Evolutionary conservation across 768 basidiomycete genomes (phyloP), one percentile per base, ranked within the genome.

Genomic region (Russula sp.): DNA sequence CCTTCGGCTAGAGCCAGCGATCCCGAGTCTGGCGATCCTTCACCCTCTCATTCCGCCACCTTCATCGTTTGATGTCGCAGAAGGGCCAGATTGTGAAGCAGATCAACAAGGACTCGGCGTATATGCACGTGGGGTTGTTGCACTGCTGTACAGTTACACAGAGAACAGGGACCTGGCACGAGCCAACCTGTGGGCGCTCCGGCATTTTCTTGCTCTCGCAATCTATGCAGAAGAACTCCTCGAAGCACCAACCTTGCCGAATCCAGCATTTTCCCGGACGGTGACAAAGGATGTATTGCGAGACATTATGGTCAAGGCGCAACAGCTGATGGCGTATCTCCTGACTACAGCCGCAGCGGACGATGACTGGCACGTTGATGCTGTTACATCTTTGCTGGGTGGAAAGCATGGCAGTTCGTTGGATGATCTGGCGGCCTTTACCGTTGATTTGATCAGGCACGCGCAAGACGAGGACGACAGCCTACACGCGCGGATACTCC

Each of bases 191-290:
- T 89, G 88, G 86, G 79, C 82, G 0, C 71, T 98, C 5, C 81
- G 83, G 9, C 89, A 93, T 70, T 76, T 93, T 58, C 73, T 90
- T 9, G 79, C 82, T 0, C 76, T 93, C 27, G 76, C 78, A 1
- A 71, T 85, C 6, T 86, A 86, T 62, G 85, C 85, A 1, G 76
- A 81, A 37, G 91, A 94, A 70, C 75, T 80, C 20, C 72, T 83
- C 31, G 77, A 80, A 32, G 75, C 88, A 0, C 84, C 83, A 10
- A 76, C 77, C 6, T 76, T 74, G 4, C 71, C 69, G 13, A 83
- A 78, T 70, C 76, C 82, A 0, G 73, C 86, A 0, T 86, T 89
- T 66, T 72, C 77, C 34, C 52, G 48, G 18, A 61, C 73, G 20
- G 74, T 76, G 39, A 69, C 80, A 1, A 69, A 70, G 16, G 67